Evolutionary conservation across 306 rosid species (phyloP), one percentile per base, ranked within the genome.

Genomic region (Calophaca sinica): DNA sequence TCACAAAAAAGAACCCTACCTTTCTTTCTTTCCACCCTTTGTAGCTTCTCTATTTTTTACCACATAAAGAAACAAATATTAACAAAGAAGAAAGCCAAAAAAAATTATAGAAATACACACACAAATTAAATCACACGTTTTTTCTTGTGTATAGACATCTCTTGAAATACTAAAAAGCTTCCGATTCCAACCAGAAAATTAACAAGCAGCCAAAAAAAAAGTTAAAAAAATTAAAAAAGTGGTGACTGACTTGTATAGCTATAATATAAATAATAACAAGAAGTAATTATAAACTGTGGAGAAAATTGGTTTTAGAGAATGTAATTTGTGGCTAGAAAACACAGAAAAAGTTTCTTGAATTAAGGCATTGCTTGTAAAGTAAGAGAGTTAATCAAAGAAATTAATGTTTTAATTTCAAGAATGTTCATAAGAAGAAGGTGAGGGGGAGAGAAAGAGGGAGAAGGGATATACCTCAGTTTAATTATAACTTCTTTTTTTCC

Each of bases 341-440:
- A 70, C 29, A 49, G 38, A 33, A 33, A 33, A 33, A 62, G 39
- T 9, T 70, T 53, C 70, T 81, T 70, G 55, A 20, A 62, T 78
- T 60, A 50, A 54, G 71, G 36, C 20, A 11, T 13, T 12, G 55
- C 44, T 55, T 46, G n/a, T 39, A 12, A 51, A 74, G 48, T 20
- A 38, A 65, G 57, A 45, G n/a, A 35, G 38, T 9, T 32, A 4
- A 39, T 32, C 61, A 59, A 44, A 44, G 54, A 32, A 73, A 79
- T 74, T 73, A 74, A 60, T 33, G 72, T 4, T 4, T 2, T 33
- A 62, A 72, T 64, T 10, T 39, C 7, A 39, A 39, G 1, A 39
- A 6, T 53, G 54, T 29, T 79, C 31, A 55, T 39, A 51, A 73
- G 10, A 11, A 45, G 35, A 8, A 4, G 4, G 45, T 15, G 68